Base-by-base conservation (phyloP, 1,284 basidiomycete species). In the Takashimella koratensis region DNA sequence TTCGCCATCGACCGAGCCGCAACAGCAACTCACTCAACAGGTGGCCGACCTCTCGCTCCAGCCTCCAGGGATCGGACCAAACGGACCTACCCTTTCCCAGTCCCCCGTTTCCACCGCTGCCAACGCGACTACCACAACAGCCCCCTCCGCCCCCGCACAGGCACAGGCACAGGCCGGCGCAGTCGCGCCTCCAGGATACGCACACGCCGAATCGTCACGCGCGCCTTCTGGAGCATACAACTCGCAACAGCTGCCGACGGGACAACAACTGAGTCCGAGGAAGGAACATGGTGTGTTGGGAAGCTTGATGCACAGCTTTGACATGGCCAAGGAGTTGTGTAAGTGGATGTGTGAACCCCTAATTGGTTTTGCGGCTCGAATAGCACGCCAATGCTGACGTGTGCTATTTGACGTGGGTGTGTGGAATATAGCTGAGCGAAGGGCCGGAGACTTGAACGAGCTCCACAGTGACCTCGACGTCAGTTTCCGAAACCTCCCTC, bases 231-330 rank as follows among this genome's bases (percentile, higher is more conserved):
- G 57, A 44, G 41, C 52, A 36, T 40, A 43, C 54, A 3, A 53
- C 46, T 23, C 55, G 53, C 12, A 52, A 43, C 52, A 54, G 11
- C n/a, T n/a, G n/a, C n/a, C n/a, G n/a, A n/a, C n/a, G n/a, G n/a
- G n/a, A n/a, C 48, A 52, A 45, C 49, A 56, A 24, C 30, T 36
- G 11, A 54, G 51, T 36, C 56, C 59, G 1, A 54, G 59, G 43
- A 61, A 61, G 48, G 63, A 62, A 46, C 68, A 67, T 45, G 70
- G 70, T 71, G 81, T 93, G 84, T 51, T 99, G 65, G 90, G 91
- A 16, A 94, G 97, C 72, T 81, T 99, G 49, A 94, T 98, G 42
- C 85, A 88, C 27, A 94, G 90, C 45, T 98, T 98, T 70, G 95
- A 98, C 77, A 88, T 83, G 46, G 92, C 91, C 59, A 98, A 60